Evolutionary conservation across 2,329 filamentous ascomycete genomes (phyloP), one percentile per base, ranked within the genome.

Genomic region (Cladophialophora bantiana): DNA sequence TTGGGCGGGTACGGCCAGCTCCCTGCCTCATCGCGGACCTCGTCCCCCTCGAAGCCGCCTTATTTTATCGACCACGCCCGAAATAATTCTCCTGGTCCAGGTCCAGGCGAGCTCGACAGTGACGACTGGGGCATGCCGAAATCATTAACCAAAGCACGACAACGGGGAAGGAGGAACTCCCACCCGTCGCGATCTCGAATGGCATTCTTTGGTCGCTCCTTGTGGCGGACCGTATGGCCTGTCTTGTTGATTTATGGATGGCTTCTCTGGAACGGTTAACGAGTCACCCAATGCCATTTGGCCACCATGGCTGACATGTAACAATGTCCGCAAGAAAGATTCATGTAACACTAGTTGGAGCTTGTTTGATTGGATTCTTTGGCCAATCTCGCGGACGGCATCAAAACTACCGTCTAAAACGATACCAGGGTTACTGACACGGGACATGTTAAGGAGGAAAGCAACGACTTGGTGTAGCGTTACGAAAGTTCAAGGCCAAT

Each of bases 231-330:
- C 3, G 83, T 82, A 5, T 87, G 85, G 83, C 85, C 91, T 77
- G 87, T 86, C 20, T 77, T 89, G 53, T 70, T 81, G 13, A 88
- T 88, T 76, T 95, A 91, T 83, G 82, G 82, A 35, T 91, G 88
- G 79, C 78, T 94, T 72, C 82, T 89, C 64, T 87, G 85, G 79
- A 26, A 42, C 35, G 59, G 59, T 4, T 53, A 26, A 61, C 34
- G 40, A 6, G 7, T 4, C 40, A 7, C 9, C 10, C 12, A 7
- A 40, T 34, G 6, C n/a, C 26, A 9, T 13, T 7, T 45, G 18
- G 38, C 35, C 36, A 20, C 15, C 13, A 15, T 5, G 38, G 15
- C 15, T 42, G 12, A n/a, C 13, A 13, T 13, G 1, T 1, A 40
- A 13, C 38, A 13, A 4, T 42, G 38, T 12, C 15, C 10, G 3